Evolutionary conservation across 805 yeast genomes (phyloP), one percentile per base, ranked within the genome.

Genomic region (Priceomyces fermenticarens): DNA sequence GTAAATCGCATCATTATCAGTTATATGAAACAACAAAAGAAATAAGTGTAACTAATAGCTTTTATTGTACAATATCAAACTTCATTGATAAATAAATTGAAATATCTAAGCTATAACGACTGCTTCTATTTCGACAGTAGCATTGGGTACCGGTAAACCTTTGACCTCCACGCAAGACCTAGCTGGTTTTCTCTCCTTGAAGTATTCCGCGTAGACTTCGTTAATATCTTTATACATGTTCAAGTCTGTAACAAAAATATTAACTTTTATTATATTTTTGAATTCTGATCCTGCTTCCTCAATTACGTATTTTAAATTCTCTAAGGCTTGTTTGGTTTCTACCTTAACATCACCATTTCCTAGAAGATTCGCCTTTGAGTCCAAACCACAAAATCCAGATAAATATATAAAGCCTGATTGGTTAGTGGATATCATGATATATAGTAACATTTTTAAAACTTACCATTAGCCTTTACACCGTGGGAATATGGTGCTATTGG

Each of bases 401-500:
- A 36, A 14, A 16, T 36, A 36, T 5, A 36, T 33, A 36, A 36
- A 36, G 12, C 39, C 39, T 36, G 14, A 13, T 29, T n/a, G 9
- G 12, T 29, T 32, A 32, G 35, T 32, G 12, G n/a, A 32, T 34
- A 10, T 6, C 4, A 20, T 10, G 25, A 15, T n/a, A 32, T 4
- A 32, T 14, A 5, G 25, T 29, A n/a, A 9, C 6, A 32, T 25
- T 5, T 20, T 20, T 20, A 20, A 20, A 8, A 36, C 30, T 25
- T 36, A 36, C 39, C 39, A 20, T 36, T 36, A n/a, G 39, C 39
- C 11, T 36, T 28, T 10, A 36, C 39, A 3, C 35, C 32, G 35
- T 36, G 39, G 4, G 39, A 36, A 20, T 36, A 36, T 13, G 39
- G 39, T 3, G 39, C 39, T 5, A 36, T 36, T 23, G 39, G 39